phyloP scores from a whole-genome alignment of 108 stramenopile species.

The Ochromonas danica region DNA sequence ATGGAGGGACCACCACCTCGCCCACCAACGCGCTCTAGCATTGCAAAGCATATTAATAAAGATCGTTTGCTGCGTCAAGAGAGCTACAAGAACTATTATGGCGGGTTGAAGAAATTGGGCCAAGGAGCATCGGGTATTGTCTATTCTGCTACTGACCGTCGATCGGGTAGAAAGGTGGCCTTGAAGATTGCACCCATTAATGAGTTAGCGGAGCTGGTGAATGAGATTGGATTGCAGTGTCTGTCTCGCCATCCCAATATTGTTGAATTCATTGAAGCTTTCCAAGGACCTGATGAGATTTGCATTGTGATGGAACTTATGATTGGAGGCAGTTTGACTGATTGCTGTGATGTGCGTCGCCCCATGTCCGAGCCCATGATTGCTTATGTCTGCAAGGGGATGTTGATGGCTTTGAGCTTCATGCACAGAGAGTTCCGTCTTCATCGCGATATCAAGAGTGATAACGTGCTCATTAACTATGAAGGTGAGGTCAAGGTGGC shows the following conservation, averaged over 20 bases:
- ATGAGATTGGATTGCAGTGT: conserved; percentile 67
- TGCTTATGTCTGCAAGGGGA: conserved; percentile 69
- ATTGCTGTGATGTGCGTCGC: conserved; percentile 25
- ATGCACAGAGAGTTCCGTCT: conserved; percentile 64
- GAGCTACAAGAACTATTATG: conserved; percentile 44
- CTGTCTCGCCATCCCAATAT: conserved; percentile 60
- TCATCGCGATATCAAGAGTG: conserved; percentile 68
- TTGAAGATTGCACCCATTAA: conserved; percentile 59
- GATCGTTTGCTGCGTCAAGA: conserved; percentile 47
- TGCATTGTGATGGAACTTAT: conserved; percentile 94
- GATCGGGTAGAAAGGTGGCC: conserved; percentile 56
- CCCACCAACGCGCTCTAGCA: background rate
- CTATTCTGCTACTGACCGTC: conserved; percentile 51
- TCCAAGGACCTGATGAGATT: conserved; percentile 63
- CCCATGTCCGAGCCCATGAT: conserved; percentile 64
- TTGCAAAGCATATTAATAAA: conserved; percentile 50
- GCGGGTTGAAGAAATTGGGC: conserved; percentile 58
- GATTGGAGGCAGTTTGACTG: conserved; percentile 72
- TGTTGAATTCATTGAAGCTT: conserved; percentile 58
- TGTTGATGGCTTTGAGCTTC: conserved; percentile 55
- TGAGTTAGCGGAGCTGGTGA: conserved; percentile 57
- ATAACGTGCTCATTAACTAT: conserved; percentile 62
- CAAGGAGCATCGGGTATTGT: conserved; percentile 64
- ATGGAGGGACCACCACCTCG: conserved; percentile 58
- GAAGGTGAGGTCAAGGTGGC: conserved; percentile 62